phyloP scores from a whole-genome alignment of 2,329 filamentous ascomycete species.

The Biscogniauxia sp. region DNA sequence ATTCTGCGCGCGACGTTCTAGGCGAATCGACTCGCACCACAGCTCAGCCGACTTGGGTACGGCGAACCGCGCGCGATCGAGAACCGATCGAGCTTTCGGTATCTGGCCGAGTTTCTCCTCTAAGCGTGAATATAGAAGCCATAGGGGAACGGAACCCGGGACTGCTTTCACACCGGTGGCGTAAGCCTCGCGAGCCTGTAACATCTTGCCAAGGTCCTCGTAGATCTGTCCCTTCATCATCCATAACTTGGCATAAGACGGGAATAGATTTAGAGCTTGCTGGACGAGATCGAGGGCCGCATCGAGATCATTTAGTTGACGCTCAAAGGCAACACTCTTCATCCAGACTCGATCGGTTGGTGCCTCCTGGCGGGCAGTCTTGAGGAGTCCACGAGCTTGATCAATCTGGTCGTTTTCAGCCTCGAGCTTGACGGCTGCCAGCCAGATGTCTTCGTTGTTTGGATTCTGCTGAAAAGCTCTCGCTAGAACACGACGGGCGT shows the following conservation, averaged over 20 bases:
- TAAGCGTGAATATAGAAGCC: conserved; percentile 83
- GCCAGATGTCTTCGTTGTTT: conserved; percentile 97
- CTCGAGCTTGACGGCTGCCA: conserved; percentile 93
- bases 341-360: conserved; percentile 97
- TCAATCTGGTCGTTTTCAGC: conserved; percentile 82
- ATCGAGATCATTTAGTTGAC: conserved; percentile 76
- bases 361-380: conserved; percentile 80
- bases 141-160: conserved; percentile 78
- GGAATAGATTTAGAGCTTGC: conserved; percentile 83
- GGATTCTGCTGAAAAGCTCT: conserved; percentile 92
- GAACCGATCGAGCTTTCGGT: conserved; percentile 90
- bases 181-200: conserved; percentile 88
- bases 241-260: conserved; percentile 83
- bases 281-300: conserved; percentile 83
- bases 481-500: conserved; percentile 79
- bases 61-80: conserved; percentile 85
- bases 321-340: conserved; percentile 91
- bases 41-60: conserved; percentile 81
- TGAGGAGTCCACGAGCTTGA: conserved; percentile 77
- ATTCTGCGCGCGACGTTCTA: conserved; percentile 87
- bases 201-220: conserved; percentile 73
- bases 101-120: conserved; percentile 81
- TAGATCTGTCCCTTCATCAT: conserved; percentile 99
- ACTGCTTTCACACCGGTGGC: conserved; percentile 84
- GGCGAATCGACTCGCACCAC: conserved; percentile 90